These are phyloP conservation scores for Exophiala dermatitidis DNA, from an alignment of 2,329 filamentous ascomycete genomes.

Conservation along the genomic window DNA sequence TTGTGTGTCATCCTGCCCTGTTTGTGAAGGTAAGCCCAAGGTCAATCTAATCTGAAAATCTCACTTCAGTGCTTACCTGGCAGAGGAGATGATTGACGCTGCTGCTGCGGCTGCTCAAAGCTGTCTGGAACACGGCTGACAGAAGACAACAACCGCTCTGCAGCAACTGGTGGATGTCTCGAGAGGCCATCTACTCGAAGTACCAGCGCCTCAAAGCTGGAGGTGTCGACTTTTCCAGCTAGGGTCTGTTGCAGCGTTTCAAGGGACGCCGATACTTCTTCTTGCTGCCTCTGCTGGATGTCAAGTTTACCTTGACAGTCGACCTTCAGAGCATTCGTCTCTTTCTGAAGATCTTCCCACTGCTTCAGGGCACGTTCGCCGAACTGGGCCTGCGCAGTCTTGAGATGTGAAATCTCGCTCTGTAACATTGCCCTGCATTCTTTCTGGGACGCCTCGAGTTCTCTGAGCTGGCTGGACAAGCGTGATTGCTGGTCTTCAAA, in stretches of 20 bases:
- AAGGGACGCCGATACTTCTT: neutral
- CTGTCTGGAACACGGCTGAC: constrained; percentile 11
- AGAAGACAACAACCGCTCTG: neutral
- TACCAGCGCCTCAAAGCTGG: constrained; percentile 2
- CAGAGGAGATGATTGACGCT: neutral
- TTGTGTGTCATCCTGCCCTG: neutral
- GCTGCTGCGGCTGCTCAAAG: neutral
- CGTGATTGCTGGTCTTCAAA: neutral
- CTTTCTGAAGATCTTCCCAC: neutral
- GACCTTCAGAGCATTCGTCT: neutral
- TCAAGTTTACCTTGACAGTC: neutral
- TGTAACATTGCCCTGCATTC: neutral
- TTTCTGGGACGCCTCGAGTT: neutral
- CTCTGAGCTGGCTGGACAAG: neutral
- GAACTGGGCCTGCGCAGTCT: neutral
- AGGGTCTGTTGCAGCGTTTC: constrained; percentile 1
- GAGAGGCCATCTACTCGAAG: neutral
- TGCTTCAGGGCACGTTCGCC: neutral
- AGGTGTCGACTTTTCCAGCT: constrained; percentile 7
- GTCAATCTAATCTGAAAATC: neutral
- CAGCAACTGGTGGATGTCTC: neutral
- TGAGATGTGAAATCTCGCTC: constrained; percentile 1
- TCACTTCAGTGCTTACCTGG: neutral
- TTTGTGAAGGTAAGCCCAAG: neutral
- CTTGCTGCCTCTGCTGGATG: neutral